Conservation (phyloP, 2,329 filamentous ascomycete genomes). For the Onygenales sp. region DNA sequence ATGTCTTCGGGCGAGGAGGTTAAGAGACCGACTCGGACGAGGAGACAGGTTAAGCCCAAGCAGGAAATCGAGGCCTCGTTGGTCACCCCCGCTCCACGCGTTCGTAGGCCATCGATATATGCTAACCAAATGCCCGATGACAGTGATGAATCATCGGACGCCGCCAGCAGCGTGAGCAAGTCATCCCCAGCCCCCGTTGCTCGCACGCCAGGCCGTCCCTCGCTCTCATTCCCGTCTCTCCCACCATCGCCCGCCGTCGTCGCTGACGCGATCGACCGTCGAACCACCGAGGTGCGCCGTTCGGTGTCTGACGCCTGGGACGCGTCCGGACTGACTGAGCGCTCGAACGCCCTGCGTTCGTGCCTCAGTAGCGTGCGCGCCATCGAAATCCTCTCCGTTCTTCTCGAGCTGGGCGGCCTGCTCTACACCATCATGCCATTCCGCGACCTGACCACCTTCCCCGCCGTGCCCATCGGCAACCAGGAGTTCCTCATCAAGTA, state of each 20-base stretch:
- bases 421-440: slow-evolving; percentile 62
- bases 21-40: slow-evolving; percentile 25
- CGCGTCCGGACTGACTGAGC: slow-evolving; percentile 26
- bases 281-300: slow-evolving; percentile 30
- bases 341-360: slow-evolving; percentile 55
- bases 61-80: slow-evolving; percentile 18
- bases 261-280: slow-evolving; percentile 64
- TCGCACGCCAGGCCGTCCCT: slow-evolving; percentile 29
- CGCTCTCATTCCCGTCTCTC: slow-evolving; percentile 49
- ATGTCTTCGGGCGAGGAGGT: slow-evolving; percentile 25
- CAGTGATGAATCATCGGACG: slow-evolving; percentile 14
- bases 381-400: slow-evolving; percentile 55
- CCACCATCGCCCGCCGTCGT: slow-evolving; percentile 74
- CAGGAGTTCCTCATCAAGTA: slow-evolving; percentile 55
- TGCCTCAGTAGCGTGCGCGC: slow-evolving; percentile 60
- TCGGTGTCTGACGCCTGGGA: slow-evolving; percentile 26
- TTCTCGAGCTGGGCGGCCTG: slow-evolving; percentile 62
- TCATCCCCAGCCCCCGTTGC: slow-evolving; percentile 38
- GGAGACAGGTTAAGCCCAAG: slow-evolving; percentile 35
- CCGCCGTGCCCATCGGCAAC: slow-evolving; percentile 50
- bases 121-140: neutral
- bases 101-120: neutral
- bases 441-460: slow-evolving; percentile 63
- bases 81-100: slow-evolving; percentile 3
- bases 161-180: slow-evolving; percentile 16